Evolutionary conservation across 2,329 filamentous ascomycete species (phyloP).

Genomic region (Ceratocystis huliohia): DNA sequence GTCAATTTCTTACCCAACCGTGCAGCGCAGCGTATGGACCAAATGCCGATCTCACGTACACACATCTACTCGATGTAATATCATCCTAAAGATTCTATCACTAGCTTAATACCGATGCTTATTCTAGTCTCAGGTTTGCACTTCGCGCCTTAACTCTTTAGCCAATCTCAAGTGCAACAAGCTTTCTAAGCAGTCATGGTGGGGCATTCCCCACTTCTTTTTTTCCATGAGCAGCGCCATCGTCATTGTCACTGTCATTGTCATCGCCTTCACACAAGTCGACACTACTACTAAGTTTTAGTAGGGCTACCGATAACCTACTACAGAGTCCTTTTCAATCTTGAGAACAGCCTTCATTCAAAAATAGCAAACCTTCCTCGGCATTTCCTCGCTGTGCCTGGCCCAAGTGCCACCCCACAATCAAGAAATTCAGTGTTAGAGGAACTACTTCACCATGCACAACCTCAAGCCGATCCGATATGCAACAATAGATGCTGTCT

Average conservation of each 20-base stretch:
- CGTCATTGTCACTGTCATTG: neutral
- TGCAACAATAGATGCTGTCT: constrained; percentile 45
- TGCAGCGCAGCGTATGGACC: too few relatives aligned
- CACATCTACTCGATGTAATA: neutral
- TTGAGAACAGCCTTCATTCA: neutral
- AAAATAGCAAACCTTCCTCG: neutral
- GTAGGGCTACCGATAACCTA: neutral
- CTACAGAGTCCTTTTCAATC: neutral
- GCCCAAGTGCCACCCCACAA: neutral
- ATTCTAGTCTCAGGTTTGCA: neutral
- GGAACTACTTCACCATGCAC: constrained; percentile 47
- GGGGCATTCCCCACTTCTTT: constrained; percentile 2
- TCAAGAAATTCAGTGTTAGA: neutral
- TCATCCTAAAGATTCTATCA: neutral
- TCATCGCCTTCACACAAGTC: neutral
- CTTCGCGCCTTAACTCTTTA: neutral
- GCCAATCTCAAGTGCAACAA: neutral
- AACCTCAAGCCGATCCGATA: constrained; percentile 73
- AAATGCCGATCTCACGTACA: too few relatives aligned
- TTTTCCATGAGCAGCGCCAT: constrained; percentile 4
- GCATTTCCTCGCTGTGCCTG: neutral
- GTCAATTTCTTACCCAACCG: too few relatives aligned
- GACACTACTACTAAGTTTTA: neutral
- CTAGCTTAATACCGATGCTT: neutral
- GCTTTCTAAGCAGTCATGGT: neutral